These are phyloP conservation scores for Ogataea parapolymorpha DNA, from an alignment of 805 yeast genomes.

Conservation along the genomic window DNA sequence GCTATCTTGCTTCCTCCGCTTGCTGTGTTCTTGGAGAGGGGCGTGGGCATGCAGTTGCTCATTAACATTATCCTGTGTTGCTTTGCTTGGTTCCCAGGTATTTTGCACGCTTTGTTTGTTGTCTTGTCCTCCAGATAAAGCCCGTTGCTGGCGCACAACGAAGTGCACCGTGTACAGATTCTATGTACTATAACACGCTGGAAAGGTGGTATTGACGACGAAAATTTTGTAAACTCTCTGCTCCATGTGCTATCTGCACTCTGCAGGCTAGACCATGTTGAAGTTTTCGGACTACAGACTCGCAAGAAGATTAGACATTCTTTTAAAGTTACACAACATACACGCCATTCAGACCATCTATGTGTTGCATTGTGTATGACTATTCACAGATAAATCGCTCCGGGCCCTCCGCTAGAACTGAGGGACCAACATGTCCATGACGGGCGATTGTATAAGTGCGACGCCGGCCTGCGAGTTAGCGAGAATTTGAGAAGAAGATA, in stretches of 20 bases:
- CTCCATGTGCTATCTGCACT: not conserved
- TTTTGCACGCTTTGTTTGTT: constrained; percentile 69
- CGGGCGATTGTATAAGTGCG: constrained; percentile 70
- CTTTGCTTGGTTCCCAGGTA: constrained; percentile 75
- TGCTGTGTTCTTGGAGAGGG: constrained; percentile 69
- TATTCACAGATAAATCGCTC: constrained; percentile 4
- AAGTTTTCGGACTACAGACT: not conserved
- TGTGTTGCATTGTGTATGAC: not conserved
- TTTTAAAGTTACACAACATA: not conserved
- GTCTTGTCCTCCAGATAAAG: constrained; percentile 32
- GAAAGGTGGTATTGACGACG: not conserved
- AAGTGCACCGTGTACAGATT: not conserved
- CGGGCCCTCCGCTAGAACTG: constrained; percentile 37
- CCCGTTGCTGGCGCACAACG: not conserved
- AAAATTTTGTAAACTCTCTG: too few species aligned
- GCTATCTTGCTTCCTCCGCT: constrained; percentile 69
- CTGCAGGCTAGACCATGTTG: not conserved
- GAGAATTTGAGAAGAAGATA: constrained; percentile 1
- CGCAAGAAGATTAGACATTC: not conserved
- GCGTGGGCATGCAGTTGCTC: constrained; percentile 61
- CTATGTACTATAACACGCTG: not conserved
- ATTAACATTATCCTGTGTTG: constrained; percentile 61
- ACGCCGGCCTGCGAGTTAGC: constrained; percentile 53
- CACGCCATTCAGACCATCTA: not conserved
- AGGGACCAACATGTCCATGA: constrained; percentile 80